Evolutionary conservation across 495 filamentous ascomycete species (phyloP), one percentile per base, ranked within the genome.

Genomic region (Lichenothelia convexa): DNA sequence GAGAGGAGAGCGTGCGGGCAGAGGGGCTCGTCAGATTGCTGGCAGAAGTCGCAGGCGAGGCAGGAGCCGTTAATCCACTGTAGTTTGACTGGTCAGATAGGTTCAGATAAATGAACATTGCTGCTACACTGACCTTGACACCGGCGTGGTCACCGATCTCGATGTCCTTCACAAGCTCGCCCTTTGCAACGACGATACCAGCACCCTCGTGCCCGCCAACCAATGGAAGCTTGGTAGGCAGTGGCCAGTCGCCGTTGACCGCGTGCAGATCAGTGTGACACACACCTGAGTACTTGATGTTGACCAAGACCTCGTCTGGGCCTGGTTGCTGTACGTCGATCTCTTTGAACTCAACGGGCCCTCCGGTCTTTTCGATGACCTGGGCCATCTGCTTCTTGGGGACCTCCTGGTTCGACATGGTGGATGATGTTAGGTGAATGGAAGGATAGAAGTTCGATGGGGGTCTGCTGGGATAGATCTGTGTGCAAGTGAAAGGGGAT

Each of bases 131-230:
- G 19, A 47, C 45, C 45, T 91, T 89, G 45, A 93, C 70, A 52
- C 84, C 85, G 31, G 67, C 85, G 49, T 79, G 63, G 47, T 89
- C 80, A 45, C 84, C 84, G 30, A 50, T 64, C 48, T 84, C 57
- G 40, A 86, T 57, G 27, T 80, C 78, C 8, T 67, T 59, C 16
- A 83, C 82, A 6, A 85, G 62, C 5, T 70, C 58, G 42, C 85
- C 85, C 37, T 66, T 65, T 18, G 81, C 80, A 15, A 91, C 84
- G 21, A 93, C 79, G 26, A 85, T 58, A 49, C 85, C 85, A 21
- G 85, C 80, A 35, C 49, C 86, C 59, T 93, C 85, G 59, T 94
- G 86, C n/a, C 86, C 86, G 47, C 86, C 85, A 27, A 94, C 76
- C n/a, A 92, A 65, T 11, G 82, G 80, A 15, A 78, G 56, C 61